Evolutionary conservation across 1,139 yeast genomes (phyloP), one percentile per base, ranked within the genome.

Genomic region (Yamadazyma blattariae): DNA sequence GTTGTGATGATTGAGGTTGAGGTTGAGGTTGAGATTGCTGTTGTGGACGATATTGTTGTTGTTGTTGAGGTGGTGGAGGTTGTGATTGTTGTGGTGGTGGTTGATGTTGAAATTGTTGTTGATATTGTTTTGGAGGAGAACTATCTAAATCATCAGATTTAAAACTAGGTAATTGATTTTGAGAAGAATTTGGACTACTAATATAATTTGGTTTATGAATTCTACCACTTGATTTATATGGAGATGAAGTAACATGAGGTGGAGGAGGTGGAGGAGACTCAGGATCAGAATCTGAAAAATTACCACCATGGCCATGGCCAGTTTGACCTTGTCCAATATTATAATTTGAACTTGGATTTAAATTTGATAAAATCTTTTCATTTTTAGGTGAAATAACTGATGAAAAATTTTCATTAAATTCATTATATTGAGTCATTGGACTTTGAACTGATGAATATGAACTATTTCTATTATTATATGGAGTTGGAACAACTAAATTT

Each of bases 391-490:
- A 33, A 4, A 46, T 32, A n/a, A 40, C 35, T 7, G 47, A 39
- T 26, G 59, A 57, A 45, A 71, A 73, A 37, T 73, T 74, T 30
- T 66, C 64, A 46, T 69, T 71, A 53, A 77, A 74, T 42, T 74
- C 79, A 25, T 73, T 56, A 48, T 74, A 76, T 42, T 78, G 81
- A 1, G 82, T 66, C 63, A 60, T 62, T n/a, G 76, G 75, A 2
- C 73, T 65, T 33, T 62, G 64, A 19, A 68, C 72, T 7, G 73
- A 66, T 2, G 74, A 64, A 42, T 63, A 56, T 37, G 71, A 62
- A 36, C 64, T 58, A 45, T 60, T 58, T 29, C 70, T 51, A 34
- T 56, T 54, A 12, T 48, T 51, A 29, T 51, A 50, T 18, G 48
- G 40, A 11, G 70, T 71, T 10, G 63, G 61, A 50, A 40, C 30